Evolutionary conservation across 192 early-diverging fungal species (phyloP).

Genomic region (Chytriomyces confervae): DNA sequence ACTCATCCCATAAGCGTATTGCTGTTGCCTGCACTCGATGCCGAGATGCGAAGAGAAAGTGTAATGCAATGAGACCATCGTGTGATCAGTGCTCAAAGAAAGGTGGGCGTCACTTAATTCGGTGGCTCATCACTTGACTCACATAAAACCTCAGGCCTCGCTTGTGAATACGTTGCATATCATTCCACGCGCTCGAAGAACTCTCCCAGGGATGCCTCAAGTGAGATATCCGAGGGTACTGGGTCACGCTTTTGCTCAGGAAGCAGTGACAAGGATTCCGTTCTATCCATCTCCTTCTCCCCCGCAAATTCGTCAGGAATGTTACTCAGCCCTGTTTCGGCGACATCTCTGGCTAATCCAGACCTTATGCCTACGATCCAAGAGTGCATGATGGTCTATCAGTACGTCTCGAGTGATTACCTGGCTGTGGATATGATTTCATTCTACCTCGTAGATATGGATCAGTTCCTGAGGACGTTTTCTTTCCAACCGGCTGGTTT

Average conservation of each 20-base stretch:
- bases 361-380: not conserved
- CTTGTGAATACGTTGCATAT: not conserved
- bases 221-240: too few relatives aligned
- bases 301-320: not conserved
- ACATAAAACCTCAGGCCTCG: not conserved
- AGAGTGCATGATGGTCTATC: constrained; percentile 1
- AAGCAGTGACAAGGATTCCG: not conserved
- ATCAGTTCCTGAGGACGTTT: not conserved
- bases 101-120: not conserved
- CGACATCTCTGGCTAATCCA: not conserved
- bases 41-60: not conserved
- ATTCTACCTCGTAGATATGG: not conserved
- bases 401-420: not conserved
- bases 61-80: not conserved
- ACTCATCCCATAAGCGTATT: not conserved
- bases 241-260: too few relatives aligned
- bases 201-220: not conserved
- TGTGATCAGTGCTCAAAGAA: not conserved
- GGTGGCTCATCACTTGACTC: not conserved
- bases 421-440: not conserved
- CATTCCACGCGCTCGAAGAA: not conserved
- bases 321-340: too few relatives aligned
- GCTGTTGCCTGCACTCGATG: not conserved
- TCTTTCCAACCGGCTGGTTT: not conserved
- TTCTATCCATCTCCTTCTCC: not conserved